These are phyloP conservation scores for Penicillium sp. DNA, from an alignment of 2,329 filamentous ascomycete genomes.

Conservation along the genomic window DNA sequence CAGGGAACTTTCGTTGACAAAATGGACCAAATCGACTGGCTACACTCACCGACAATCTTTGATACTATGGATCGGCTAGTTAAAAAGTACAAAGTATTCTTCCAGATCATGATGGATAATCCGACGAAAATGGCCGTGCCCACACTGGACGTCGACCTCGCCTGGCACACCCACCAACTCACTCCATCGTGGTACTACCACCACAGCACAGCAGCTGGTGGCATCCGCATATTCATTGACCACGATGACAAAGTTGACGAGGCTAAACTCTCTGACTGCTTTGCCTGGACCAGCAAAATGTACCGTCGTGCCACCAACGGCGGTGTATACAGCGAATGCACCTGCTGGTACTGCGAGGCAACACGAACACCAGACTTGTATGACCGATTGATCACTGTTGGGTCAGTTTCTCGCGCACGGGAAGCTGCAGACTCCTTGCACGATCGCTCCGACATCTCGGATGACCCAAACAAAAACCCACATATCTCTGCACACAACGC, in stretches of 20 bases:
- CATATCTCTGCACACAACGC: conserved; percentile 75
- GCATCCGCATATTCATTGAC: conserved; percentile 61
- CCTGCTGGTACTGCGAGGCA: conserved; percentile 65
- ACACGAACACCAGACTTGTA: conserved; percentile 59
- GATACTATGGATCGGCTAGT: conserved; percentile 65
- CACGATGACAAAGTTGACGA: conserved; percentile 84
- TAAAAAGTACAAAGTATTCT: conserved; percentile 48
- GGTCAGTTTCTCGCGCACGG: conserved; percentile 53
- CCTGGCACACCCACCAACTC: conserved; percentile 38
- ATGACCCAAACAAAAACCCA: conserved; percentile 55
- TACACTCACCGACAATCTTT: conserved; percentile 66
- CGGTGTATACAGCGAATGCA: conserved; percentile 55
- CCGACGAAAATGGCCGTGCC: conserved; percentile 34
- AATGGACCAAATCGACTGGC: conserved; percentile 76
- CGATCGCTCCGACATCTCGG: conserved; percentile 44
- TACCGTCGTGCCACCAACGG: conserved; percentile 65
- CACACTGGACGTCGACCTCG: conserved; percentile 37
- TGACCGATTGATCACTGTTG: conserved; percentile 40
- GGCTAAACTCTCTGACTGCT: conserved; percentile 60
- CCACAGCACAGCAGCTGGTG: conserved; percentile 51
- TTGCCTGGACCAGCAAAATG: conserved; percentile 69
- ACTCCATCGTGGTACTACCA: conserved; percentile 25
- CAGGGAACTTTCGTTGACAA: conserved; percentile 50
- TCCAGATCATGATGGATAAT: conserved; percentile 39
- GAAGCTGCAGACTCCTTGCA: conserved; percentile 50